Conservation (phyloP, 2,329 filamentous ascomycete genomes). For the Geoglossum cookeanum region DNA sequence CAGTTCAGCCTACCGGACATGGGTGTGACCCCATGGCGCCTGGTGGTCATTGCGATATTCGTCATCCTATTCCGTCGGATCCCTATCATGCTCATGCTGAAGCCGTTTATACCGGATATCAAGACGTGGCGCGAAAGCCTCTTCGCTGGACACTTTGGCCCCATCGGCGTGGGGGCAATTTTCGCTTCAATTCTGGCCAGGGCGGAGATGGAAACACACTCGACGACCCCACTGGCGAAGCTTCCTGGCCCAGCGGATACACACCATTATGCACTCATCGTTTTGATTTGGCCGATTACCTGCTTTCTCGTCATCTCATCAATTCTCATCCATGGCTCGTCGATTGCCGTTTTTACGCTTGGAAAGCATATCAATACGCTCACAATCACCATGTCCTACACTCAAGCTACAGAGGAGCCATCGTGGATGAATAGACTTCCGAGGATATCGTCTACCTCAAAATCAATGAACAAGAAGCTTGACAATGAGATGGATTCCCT, state of each 20-base stretch:
- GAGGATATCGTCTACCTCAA: slow-evolving; percentile 62
- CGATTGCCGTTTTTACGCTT: slow-evolving; percentile 89
- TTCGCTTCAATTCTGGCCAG: slow-evolving; percentile 86
- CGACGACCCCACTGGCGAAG: slow-evolving; percentile 51
- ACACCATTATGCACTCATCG: slow-evolving; percentile 51
- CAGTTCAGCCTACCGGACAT: slow-evolving; percentile 61
- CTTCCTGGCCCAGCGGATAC: slow-evolving; percentile 34
- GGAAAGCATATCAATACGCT: slow-evolving; percentile 97
- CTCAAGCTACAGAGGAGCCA: slow-evolving; percentile 68
- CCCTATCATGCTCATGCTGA: slow-evolving; percentile 78
- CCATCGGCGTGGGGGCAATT: slow-evolving; percentile 90
- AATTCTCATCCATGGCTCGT: slow-evolving; percentile 93
- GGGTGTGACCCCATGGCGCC: slow-evolving; percentile 67
- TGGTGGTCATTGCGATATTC: slow-evolving; percentile 84
- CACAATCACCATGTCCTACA: slow-evolving; percentile 91
- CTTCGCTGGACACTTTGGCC: slow-evolving; percentile 93
- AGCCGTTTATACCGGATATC: slow-evolving; percentile 86
- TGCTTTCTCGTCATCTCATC: slow-evolving; percentile 88
- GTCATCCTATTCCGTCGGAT: slow-evolving; percentile 93
- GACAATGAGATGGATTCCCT: slow-evolving; percentile 40
- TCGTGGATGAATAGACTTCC: slow-evolving; percentile 92
- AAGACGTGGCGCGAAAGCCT: slow-evolving; percentile 96
- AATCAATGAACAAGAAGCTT: slow-evolving; percentile 53
- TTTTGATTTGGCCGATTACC: slow-evolving; percentile 87
- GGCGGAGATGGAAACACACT: slow-evolving; percentile 67